Evolutionary conservation across 2,329 filamentous ascomycete genomes (phyloP).

Genomic region (Simplicillium sp.): DNA sequence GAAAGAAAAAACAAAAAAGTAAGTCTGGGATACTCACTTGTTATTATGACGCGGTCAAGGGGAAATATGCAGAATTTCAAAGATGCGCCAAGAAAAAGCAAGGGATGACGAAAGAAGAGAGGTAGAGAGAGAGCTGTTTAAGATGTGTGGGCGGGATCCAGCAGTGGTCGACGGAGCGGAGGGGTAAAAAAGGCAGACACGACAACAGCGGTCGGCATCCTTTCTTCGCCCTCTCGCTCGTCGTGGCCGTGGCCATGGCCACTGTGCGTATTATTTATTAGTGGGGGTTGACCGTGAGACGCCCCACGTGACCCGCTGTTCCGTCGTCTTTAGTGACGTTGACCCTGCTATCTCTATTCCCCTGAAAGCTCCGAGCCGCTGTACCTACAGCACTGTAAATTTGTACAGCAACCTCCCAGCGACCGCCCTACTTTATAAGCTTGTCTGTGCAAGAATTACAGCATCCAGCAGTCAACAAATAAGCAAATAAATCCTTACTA

Average conservation of each 20-base stretch:
- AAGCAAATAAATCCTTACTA: too few relatives aligned
- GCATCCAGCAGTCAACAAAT: too few relatives aligned
- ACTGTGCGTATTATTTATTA: conserved; percentile 4
- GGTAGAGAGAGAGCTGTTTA: conserved; percentile 1
- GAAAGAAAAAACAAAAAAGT: not conserved
- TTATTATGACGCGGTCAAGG: not conserved
- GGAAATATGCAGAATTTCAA: not conserved
- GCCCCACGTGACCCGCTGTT: conserved; percentile 18
- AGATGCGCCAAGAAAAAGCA: too few relatives aligned
- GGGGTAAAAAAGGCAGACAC: conserved; percentile 7
- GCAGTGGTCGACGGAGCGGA: not conserved
- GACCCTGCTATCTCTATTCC: not conserved
- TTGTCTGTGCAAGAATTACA: too few relatives aligned
- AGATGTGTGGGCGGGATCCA: not conserved
- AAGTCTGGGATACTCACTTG: not conserved
- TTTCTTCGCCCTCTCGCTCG: not conserved
- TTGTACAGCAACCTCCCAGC: too few relatives aligned
- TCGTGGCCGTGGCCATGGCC: too few relatives aligned
- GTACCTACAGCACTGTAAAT: too few relatives aligned
- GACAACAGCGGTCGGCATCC: conserved; percentile 19
- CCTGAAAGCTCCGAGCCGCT: too few relatives aligned
- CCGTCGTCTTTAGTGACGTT: conserved; percentile 1
- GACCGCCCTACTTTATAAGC: too few relatives aligned
- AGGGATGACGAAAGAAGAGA: conserved; percentile 5
- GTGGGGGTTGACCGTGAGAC: conserved; percentile 22